Base-by-base conservation (phyloP, 176 grass and related monocot species). In the Oryza nivara region DNA sequence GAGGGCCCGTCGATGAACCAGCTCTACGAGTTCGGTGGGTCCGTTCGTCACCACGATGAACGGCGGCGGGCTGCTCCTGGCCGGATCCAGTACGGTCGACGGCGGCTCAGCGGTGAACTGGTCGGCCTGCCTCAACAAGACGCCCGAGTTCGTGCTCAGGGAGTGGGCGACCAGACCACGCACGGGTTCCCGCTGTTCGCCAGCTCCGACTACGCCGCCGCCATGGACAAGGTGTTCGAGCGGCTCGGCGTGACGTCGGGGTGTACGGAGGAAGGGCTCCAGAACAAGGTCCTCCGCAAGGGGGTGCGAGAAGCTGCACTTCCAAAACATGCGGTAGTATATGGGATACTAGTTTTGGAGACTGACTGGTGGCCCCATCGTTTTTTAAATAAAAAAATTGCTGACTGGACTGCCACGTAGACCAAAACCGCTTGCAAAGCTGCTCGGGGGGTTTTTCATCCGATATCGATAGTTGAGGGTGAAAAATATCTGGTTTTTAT, bases 71-170 rank as follows among this genome's bases (percentile, higher is more conserved):
- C 73, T 92, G 80, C 11, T 98, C 49, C 19, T 98, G 19, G 93
- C 96, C 0, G 93, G 91, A 13, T 92, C 93, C 25, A 25, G 25
- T 25, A 90, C 92, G 12, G 93, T 98, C 35, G 96, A 93, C 49
- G 96, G 96, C 23, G 93, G 96, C 61, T 78, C 96, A 8, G 96
- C 91, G 5, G 85, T 98, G 44, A 98, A 95, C 86, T 95, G 96
- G 93, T 93, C 96, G 3, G 96, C 91, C 7, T 95, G 89, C 83
- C 71, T 98, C 25, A 25, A 25, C 68, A 89, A 84, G 86, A 98
- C 96, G 5, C 96, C 96, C 23, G 82, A 87, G 16, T 15, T 13
- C 0, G 83, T 98, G 26, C 82, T 90, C 5, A 47, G 16, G 76
- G 93, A 93, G 75, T 98, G 96, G 96, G 83, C 91, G 25, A 25